phyloP scores from a whole-genome alignment of 129 eudicot genomes.

The Pulicaria dysenterica region DNA sequence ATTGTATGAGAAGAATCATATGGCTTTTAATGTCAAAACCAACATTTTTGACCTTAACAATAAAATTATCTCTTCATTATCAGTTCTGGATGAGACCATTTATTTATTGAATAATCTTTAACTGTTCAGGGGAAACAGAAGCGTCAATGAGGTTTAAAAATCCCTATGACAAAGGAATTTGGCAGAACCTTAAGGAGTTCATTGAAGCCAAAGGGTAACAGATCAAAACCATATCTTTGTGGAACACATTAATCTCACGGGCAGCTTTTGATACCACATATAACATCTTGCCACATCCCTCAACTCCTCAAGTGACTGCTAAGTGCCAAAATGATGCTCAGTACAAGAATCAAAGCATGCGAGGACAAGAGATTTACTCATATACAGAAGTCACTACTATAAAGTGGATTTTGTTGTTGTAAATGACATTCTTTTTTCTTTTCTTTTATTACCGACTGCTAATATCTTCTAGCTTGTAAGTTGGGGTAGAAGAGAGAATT shows the following conservation, averaged over 20 bases:
- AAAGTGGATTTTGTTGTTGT: slow-evolving; percentile 10
- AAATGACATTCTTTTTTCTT: neutral
- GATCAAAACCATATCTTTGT: no score
- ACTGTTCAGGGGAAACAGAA: slow-evolving; percentile 41
- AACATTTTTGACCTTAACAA: slow-evolving; percentile 14
- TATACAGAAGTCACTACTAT: neutral
- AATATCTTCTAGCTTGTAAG: slow-evolving; percentile 21
- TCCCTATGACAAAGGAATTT: slow-evolving; percentile 67
- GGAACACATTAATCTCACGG: slow-evolving; percentile 17
- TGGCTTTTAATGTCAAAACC: slow-evolving; percentile 4
- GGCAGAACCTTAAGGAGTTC: slow-evolving; percentile 61
- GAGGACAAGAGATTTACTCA: neutral
- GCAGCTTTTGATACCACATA: neutral
- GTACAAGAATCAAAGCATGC: neutral
- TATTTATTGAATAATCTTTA: slow-evolving; percentile 12
- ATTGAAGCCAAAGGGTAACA: slow-evolving; percentile 30
- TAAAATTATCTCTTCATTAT: neutral
- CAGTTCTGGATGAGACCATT: neutral
- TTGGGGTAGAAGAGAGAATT: slow-evolving; percentile 2
- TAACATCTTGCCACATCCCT: slow-evolving; percentile 9
- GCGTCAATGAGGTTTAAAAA: slow-evolving; percentile 41
- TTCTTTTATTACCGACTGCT: neutral
- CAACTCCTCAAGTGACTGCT: slow-evolving; percentile 12
- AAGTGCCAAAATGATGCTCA: slow-evolving; percentile 6
- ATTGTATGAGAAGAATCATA: neutral